Percentiles rank a stretch among this genome's conserved stretches.
Conservation (phyloP, 2,329 filamentous ascomycete species). For the Waltergamsia citrina region DNA sequence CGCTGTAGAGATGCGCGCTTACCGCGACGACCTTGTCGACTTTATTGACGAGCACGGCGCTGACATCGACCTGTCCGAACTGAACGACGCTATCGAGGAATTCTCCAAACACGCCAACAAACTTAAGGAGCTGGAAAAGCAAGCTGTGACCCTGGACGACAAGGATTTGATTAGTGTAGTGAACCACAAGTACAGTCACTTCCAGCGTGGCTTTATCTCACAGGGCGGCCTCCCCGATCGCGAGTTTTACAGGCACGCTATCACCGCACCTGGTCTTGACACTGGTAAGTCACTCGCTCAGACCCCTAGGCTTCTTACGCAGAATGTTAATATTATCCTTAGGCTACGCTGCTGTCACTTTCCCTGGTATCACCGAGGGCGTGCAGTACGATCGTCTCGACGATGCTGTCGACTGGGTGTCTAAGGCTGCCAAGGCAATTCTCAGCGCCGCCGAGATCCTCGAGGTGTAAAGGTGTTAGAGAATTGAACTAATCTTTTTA, state of each 20-base stretch:
- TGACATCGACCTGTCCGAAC: constrained; percentile 18
- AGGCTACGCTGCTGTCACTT: constrained; percentile 29
- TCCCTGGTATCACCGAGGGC: constrained; percentile 57
- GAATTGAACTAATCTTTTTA: background rate
- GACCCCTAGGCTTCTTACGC: background rate
- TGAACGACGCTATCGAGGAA: constrained; percentile 25
- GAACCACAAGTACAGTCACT: constrained; percentile 37
- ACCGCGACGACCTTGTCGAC: constrained; percentile 25
- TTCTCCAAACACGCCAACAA: constrained; percentile 22
- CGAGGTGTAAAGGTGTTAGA: constrained; percentile 11
- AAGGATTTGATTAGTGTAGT: constrained; percentile 21
- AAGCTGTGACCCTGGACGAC: constrained; percentile 17
- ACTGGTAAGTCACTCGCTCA: constrained; percentile 15
- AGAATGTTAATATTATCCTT: too few relatives aligned
- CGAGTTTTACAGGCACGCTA: constrained; percentile 35
- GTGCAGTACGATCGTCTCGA: constrained; percentile 38
- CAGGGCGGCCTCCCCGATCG: constrained; percentile 35
- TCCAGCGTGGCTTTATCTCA: constrained; percentile 37
- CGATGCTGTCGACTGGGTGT: constrained; percentile 22
- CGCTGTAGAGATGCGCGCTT: constrained; percentile 24
- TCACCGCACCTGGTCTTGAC: constrained; percentile 36
- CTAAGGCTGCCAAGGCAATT: constrained; percentile 22
- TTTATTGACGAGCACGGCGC: constrained; percentile 19
- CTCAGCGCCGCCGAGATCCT: constrained; percentile 22
- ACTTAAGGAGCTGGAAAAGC: constrained; percentile 19